Evolutionary conservation across 2,329 filamentous ascomycete genomes (phyloP).

Genomic region (Dactylonectria estremocensis): DNA sequence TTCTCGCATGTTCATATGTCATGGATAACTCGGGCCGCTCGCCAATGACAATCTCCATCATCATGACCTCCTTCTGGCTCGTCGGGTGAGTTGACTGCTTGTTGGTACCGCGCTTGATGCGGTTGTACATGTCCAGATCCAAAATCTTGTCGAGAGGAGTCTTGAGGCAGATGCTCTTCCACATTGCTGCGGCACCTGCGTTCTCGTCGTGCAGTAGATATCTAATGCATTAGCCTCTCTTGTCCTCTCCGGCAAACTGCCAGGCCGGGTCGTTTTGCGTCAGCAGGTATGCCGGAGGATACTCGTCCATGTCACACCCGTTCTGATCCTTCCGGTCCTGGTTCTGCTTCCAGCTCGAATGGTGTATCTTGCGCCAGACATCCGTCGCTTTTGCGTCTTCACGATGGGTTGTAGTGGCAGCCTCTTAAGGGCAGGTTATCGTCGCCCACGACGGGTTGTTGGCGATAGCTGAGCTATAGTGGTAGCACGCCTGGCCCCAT

Average conservation of each 20-base stretch:
- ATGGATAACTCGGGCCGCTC: constrained; percentile 10
- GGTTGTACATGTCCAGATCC: neutral
- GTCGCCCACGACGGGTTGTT: constrained; percentile 21
- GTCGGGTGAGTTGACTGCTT: neutral
- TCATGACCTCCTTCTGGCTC: constrained; percentile 6
- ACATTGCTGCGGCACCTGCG: neutral
- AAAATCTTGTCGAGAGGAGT: neutral
- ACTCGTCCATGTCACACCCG: constrained; percentile 8
- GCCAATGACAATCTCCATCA: constrained; percentile 4
- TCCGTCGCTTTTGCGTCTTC: neutral
- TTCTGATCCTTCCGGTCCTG: neutral
- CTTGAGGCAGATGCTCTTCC: constrained; percentile 4
- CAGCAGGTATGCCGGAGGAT: constrained; percentile 3
- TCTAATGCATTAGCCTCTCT: neutral
- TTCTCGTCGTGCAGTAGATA: neutral
- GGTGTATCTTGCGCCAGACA: neutral
- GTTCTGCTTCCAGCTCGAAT: neutral
- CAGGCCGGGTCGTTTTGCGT: neutral
- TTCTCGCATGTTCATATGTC: neutral
- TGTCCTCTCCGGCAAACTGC: neutral
- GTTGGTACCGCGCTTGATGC: neutral
- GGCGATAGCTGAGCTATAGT: constrained; percentile 21
- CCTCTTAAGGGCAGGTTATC: constrained; percentile 17
- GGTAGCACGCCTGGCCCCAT: constrained; percentile 19
- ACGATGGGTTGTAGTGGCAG: constrained; percentile 1